Conservation (phyloP, 345 rosid species). For the Salix brachista region DNA sequence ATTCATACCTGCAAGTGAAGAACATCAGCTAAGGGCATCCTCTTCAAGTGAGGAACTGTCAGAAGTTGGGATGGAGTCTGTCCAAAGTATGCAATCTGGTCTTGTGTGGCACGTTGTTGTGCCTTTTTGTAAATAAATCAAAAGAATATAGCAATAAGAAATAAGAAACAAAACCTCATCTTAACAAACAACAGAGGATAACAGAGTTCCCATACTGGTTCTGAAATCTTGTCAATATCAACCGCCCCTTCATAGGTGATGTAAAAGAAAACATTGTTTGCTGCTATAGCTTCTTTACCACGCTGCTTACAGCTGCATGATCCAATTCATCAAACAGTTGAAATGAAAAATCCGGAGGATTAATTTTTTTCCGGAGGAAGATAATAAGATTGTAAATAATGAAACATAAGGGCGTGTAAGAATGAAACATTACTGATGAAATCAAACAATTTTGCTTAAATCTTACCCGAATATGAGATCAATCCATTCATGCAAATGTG, state of each 20-base stretch:
- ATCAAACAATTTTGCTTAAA: background rate
- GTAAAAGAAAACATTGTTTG: slow-evolving; percentile 95
- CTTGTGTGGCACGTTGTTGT: slow-evolving; percentile 92
- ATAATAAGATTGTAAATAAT: background rate
- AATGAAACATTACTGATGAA: background rate
- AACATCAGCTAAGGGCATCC: slow-evolving; percentile 74
- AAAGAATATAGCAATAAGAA: slow-evolving; percentile 17
- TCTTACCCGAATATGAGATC: slow-evolving; percentile 94
- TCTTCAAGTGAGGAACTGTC: slow-evolving; percentile 76
- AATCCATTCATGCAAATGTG: slow-evolving; percentile 96
- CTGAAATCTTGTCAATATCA: slow-evolving; percentile 79
- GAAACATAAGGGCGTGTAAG: background rate
- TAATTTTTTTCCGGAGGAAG: background rate
- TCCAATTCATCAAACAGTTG: slow-evolving; percentile 18
- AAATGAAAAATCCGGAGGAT: background rate
- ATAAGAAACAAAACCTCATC: slow-evolving; percentile 1
- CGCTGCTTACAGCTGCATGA: slow-evolving; percentile 85
- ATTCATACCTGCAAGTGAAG: slow-evolving; percentile 77
- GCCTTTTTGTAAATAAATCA: slow-evolving; percentile 41
- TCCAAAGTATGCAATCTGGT: slow-evolving; percentile 98
- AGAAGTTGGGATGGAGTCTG: slow-evolving; percentile 98
- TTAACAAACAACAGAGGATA: slow-evolving; percentile 11
- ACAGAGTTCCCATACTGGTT: slow-evolving; percentile 58
- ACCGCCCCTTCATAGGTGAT: slow-evolving; percentile 95
- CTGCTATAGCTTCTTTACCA: slow-evolving; percentile 91